phyloP scores from a whole-genome alignment of 768 basidiomycete species.

The Tulasnella sp. region DNA sequence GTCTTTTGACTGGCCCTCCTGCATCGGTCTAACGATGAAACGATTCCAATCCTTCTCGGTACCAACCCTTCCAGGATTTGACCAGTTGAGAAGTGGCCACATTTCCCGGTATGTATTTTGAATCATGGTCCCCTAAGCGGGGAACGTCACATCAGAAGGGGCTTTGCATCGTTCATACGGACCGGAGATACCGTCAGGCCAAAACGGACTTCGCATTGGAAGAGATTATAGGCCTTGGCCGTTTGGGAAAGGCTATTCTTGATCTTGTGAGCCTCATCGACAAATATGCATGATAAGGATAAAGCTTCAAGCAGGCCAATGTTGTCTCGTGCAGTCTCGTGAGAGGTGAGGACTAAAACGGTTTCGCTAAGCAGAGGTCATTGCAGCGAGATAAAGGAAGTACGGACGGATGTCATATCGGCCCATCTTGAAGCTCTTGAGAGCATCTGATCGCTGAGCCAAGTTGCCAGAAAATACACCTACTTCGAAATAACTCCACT shows the following conservation, averaged over 20 bases:
- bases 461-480: slow-evolving; percentile 50
- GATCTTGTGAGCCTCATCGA: slow-evolving; percentile 85
- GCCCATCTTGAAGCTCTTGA: slow-evolving; percentile 68
- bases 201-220: slow-evolving; percentile 57
- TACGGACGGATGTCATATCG: slow-evolving; percentile 70
- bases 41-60: slow-evolving; percentile 64
- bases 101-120: slow-evolving; percentile 88
- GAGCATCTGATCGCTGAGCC: slow-evolving; percentile 42
- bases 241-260: slow-evolving; percentile 66
- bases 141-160: slow-evolving; percentile 71
- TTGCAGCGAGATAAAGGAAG: not conserved
- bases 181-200: slow-evolving; percentile 57
- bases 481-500: slow-evolving; percentile 96
- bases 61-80: slow-evolving; percentile 71
- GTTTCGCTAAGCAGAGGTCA: not conserved
- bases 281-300: slow-evolving; percentile 59
- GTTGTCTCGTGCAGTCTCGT: slow-evolving; percentile 60
- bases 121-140: slow-evolving; percentile 35
- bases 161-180: slow-evolving; percentile 43
- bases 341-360: slow-evolving; percentile 61
- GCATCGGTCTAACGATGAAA: slow-evolving; percentile 57
- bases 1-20: slow-evolving; percentile 50
- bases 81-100: slow-evolving; percentile 89
- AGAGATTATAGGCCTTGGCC: slow-evolving; percentile 57
- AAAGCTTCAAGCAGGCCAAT: slow-evolving; percentile 59